A percentile compares a stretch with the other conserved stretches of the same genome.
Evolutionary conservation across 192 early-diverging fungal species (phyloP).

Genomic region (Rhizoclosmatium sp.): DNA sequence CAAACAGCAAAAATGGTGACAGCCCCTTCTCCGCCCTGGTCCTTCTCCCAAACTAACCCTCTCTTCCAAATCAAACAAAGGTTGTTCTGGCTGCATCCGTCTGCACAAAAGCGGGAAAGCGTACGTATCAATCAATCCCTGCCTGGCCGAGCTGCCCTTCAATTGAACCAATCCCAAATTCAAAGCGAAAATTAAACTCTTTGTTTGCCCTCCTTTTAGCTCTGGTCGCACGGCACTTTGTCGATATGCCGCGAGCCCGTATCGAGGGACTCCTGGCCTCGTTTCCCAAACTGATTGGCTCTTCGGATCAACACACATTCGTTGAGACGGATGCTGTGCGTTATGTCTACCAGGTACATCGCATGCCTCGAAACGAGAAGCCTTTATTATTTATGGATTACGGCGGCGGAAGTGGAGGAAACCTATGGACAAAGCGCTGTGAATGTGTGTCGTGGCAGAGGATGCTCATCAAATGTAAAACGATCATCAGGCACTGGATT

Average conservation of each 20-base stretch:
- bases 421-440: not conserved
- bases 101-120: constrained; percentile 93
- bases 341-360: constrained; percentile 87
- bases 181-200: no score
- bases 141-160: no score
- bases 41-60: not conserved
- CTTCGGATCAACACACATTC: constrained; percentile 93
- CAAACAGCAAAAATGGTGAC: not conserved
- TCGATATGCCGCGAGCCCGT: constrained; percentile 95
- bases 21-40: not conserved
- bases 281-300: constrained; percentile 94
- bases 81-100: constrained; percentile 91
- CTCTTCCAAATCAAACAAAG: constrained; percentile 62
- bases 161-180: no score
- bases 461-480: no score
- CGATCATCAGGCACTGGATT: no score
- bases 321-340: constrained; percentile 97
- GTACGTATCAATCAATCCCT: constrained; percentile 56
- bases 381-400: not conserved
- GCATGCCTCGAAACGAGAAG: not conserved
- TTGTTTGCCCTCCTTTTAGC: constrained; percentile 33
- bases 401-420: no score
- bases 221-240: constrained; percentile 83
- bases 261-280: constrained; percentile 96
- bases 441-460: not conserved